Evolutionary conservation across 345 rosid genomes (phyloP).

Genomic region (Carallia pectinifolia): DNA sequence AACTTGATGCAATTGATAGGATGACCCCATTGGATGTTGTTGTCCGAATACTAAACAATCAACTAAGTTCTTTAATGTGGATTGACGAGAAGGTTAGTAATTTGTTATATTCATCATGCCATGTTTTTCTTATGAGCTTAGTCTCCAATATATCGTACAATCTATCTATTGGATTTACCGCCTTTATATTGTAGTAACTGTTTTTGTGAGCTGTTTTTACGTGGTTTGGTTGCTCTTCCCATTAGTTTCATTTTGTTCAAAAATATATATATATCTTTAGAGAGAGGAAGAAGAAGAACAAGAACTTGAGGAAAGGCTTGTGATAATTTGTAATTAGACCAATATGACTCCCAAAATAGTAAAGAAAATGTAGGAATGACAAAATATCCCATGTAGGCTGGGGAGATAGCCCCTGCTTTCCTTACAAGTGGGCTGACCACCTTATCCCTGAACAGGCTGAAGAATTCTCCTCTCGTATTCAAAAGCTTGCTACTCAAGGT

Average conservation of each 20-base stretch:
- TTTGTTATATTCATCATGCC: too few species aligned
- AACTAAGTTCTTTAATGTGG: constrained; percentile 95
- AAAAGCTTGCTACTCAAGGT: constrained; percentile 72
- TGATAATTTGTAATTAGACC: too few species aligned
- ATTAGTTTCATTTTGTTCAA: too few species aligned
- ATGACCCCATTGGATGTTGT: constrained; percentile 91
- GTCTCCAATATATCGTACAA: too few species aligned
- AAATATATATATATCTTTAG: too few species aligned
- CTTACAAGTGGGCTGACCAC: constrained; percentile 8
- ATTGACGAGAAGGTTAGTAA: constrained; percentile 84
- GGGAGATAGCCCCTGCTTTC: not conserved
- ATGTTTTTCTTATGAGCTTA: not conserved
- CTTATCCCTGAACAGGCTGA: constrained; percentile 64
- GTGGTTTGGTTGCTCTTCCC: too few species aligned
- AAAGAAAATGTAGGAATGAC: not conserved
- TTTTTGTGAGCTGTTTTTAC: too few species aligned
- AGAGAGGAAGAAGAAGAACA: too few species aligned
- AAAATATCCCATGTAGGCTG: not conserved
- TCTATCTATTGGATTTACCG: too few species aligned
- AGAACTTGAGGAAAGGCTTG: too few species aligned
- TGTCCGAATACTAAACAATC: constrained; percentile 87
- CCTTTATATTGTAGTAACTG: too few species aligned
- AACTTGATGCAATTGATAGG: constrained; percentile 67
- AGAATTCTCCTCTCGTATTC: constrained; percentile 80
- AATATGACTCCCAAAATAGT: too few species aligned